phyloP scores from a whole-genome alignment of 2,329 filamentous ascomycete genomes.

The Pezicula rhizophila region DNA sequence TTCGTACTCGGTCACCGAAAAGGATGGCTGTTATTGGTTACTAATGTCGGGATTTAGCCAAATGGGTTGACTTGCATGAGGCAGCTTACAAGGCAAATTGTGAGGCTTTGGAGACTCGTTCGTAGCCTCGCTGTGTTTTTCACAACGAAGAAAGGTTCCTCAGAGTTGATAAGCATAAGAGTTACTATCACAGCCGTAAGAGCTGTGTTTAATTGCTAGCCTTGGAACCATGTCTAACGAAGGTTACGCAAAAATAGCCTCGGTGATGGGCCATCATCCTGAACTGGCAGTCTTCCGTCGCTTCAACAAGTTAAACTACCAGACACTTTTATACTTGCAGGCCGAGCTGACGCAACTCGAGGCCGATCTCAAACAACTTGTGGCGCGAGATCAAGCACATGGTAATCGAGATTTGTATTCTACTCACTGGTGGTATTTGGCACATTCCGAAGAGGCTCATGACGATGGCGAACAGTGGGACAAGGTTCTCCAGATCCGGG shows the following conservation, averaged over 20 bases:
- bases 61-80: too few relatives aligned
- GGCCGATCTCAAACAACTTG: slow-evolving; percentile 11
- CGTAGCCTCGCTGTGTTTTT: too few relatives aligned
- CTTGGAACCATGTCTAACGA: slow-evolving; percentile 4
- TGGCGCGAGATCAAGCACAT: slow-evolving; percentile 6
- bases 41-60: too few relatives aligned
- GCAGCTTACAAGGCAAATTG: too few relatives aligned
- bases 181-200: too few relatives aligned
- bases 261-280: slow-evolving; percentile 22
- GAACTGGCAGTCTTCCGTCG: slow-evolving; percentile 24
- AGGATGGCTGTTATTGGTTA: too few relatives aligned
- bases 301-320: slow-evolving; percentile 21
- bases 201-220: too few relatives aligned
- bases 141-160: too few relatives aligned
- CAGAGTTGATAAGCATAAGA: too few relatives aligned
- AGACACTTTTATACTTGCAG: slow-evolving; percentile 26
- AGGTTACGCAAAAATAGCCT: slow-evolving; percentile 19
- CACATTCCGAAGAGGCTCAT: slow-evolving; percentile 3
- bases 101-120: too few relatives aligned
- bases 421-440: slow-evolving; percentile 18
- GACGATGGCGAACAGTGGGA: slow-evolving; percentile 18
- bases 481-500: slow-evolving; percentile 10
- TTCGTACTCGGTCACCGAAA: too few relatives aligned
- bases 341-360: slow-evolving; percentile 24
- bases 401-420: slow-evolving; percentile 4